Conservation (phyloP, 345 rosid species). For the Arabidopsis arenosa region DNA sequence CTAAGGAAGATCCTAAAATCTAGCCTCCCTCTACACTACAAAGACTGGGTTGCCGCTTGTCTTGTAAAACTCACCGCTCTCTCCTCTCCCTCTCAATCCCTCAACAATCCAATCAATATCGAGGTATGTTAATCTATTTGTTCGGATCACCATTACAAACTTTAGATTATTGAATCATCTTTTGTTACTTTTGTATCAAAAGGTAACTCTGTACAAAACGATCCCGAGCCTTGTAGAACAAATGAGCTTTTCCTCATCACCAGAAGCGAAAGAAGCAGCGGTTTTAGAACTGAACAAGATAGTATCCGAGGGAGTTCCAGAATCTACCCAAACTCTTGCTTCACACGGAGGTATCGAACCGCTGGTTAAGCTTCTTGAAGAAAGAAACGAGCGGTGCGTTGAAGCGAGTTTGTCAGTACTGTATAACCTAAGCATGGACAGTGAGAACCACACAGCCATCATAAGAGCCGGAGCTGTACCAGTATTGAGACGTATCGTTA, state of each 20-base stretch:
- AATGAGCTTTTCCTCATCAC: constrained; percentile 56
- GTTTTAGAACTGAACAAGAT: constrained; percentile 81
- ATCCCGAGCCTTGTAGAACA: constrained; percentile 80
- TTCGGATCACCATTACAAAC: neutral
- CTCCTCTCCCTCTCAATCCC: constrained; percentile 45
- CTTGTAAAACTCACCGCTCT: constrained; percentile 65
- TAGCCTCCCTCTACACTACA: constrained; percentile 48
- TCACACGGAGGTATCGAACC: constrained; percentile 70
- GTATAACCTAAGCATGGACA: constrained; percentile 82
- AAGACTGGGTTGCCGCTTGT: constrained; percentile 85
- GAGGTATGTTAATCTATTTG: constrained; percentile 61
- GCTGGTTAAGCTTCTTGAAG: constrained; percentile 67
- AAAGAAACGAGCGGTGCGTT: constrained; percentile 59
- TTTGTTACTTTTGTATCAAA: neutral
- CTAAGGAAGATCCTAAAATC: constrained; percentile 47
- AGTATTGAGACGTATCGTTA: constrained; percentile 68
- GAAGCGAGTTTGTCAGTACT: constrained; percentile 76
- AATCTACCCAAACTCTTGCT: constrained; percentile 63
- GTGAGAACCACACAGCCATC: constrained; percentile 74
- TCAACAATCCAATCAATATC: constrained; percentile 56
- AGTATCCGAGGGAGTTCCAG: constrained; percentile 68
- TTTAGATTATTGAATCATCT: neutral
- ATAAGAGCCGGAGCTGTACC: constrained; percentile 83
- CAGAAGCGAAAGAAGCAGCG: constrained; percentile 69
- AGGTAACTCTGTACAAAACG: constrained; percentile 57